Evolutionary conservation across 176 grass and related monocot genomes (phyloP), one percentile per base, ranked within the genome.

Genomic region (Juncus inflexus): DNA sequence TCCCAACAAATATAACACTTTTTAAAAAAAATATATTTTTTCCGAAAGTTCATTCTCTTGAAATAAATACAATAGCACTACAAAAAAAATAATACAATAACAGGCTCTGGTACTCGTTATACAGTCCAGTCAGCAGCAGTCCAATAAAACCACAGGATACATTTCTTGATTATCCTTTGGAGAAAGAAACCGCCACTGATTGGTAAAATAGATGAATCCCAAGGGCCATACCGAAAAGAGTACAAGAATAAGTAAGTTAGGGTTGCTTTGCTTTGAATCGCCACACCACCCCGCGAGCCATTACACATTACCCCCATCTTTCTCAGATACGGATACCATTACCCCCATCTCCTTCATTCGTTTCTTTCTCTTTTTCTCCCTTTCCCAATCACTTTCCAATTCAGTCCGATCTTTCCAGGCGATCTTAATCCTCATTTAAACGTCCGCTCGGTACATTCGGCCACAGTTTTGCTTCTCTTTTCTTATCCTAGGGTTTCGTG

Each of bases 351-450:
- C 35, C 14, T 35, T 66, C 61, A 39, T 41, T 59, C 41, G 39
- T 36, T 28, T 40, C 2, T 40, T 60, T 52, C 76, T 28, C 19
- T 28, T 28, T 28, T 65, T 51, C 72, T 52, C 55, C 63, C 57
- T 69, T 73, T 54, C 71, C 45, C 15, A 16, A 54, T 68, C 55
- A 62, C 54, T 54, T 78, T 38, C 58, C 74, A 62, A 66, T 77
- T 72, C 52, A 40, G 66, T 38, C 42, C 57, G 63, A 7, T 57
- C 67, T 53, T 45, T 53, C 50, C 52, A 10, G 45, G 40, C 62
- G 42, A 54, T 35, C 50, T 75, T 72, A 84, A 78, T 78, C 64
- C 40, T 40, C 59, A 3, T 53, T 19, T 50, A 6, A 52, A 13
- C 35, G 11, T 10, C 15, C 15, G 55, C 28, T 9, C 13, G 52